Base-by-base conservation (phyloP, 345 rosid species). In the Nephelium lappaceum region DNA sequence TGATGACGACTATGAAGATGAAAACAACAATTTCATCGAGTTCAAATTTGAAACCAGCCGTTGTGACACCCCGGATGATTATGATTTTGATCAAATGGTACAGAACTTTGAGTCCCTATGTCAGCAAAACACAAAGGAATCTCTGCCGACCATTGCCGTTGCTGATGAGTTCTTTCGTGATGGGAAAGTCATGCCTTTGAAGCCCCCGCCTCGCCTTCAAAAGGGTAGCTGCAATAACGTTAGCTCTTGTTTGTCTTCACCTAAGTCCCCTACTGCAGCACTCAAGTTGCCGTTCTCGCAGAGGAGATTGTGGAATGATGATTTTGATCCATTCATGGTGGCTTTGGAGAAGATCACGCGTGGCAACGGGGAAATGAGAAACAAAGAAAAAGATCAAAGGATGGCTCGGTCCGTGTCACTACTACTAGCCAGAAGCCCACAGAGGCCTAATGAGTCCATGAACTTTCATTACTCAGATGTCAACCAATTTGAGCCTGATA, bases 101-200 rank as follows among this genome's bases (percentile, higher is more conserved):
- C 31, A 23, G 73, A 57, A 45, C 21, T 16, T 47, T 31, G 62
- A 27, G 11, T 16, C 36, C 5, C 49, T 61, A 27, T 25, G 27
- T 4, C 51, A 45, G 11, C 71, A 27, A 27, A 27, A 27, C 1
- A 1, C 31, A 27, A 27, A 27, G 31, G 31, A 27, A 2, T 27
- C 31, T 27, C 31, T 82, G 45, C 85, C 91, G 1, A 73, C 83
- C 12, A 85, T 90, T 86, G 85, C 92, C 9, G 89, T 83, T 82
- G 92, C 92, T 11, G 94, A 89, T 57, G 92, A 91, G 39, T 83
- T 91, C 4, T 89, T 88, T 74, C 63, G 79, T 53, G 84, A 86
- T 18, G 91, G 88, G 45, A 83, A 78, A 69, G 86, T 87, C 25
- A 79, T 82, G 87, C 87, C 91, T 0, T 58, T 91, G 55, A 89